Base-by-base conservation (phyloP, 1,284 basidiomycete genomes). In the Ganoderma meredithae region DNA sequence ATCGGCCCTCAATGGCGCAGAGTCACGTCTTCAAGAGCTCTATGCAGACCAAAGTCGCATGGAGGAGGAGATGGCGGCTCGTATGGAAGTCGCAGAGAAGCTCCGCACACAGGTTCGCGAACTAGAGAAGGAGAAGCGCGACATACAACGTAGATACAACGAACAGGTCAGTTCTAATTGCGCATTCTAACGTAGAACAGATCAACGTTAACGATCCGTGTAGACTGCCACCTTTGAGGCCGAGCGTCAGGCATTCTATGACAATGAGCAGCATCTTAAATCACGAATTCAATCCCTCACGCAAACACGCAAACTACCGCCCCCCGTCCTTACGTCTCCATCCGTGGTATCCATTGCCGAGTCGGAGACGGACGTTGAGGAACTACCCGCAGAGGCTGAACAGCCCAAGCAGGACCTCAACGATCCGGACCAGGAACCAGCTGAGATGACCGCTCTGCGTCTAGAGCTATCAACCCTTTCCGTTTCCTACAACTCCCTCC, bases 231-330 rank as follows among this genome's bases (percentile, higher is more conserved):
- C 91, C 7, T 95, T 94, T 76, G 93, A 95, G 77, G 91, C 93
- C 13, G 93, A 95, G 79, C 88, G 93, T 56, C 93, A 95, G 78
- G 87, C 93, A 17, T 92, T 94, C 77, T 95, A 94, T 75, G 93
- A 95, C 80, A 94, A 93, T 76, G 93, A 95, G 73, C 91, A 94
- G 76, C 93, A 95, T 79, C 87, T 95, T 65, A 95, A 94, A 79
- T 95, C 93, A 56, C 91, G 93, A 67, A 95, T 95, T 62, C 91
- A 92, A 76, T 92, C 92, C 3, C 85, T 95, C 40, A 84, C 86
- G 3, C 89, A 93, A 70, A 83, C 86, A 52, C 87, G 90, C 68
- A 92, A 85, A 76, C 85, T 85, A 60, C 79, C 80, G 9, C 71
- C 66, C 15, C 74, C 76, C 25, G 62, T 71, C 19, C 77, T 79